phyloP scores from a whole-genome alignment of 2,329 filamentous ascomycete species.

The Fusarium sp. region DNA sequence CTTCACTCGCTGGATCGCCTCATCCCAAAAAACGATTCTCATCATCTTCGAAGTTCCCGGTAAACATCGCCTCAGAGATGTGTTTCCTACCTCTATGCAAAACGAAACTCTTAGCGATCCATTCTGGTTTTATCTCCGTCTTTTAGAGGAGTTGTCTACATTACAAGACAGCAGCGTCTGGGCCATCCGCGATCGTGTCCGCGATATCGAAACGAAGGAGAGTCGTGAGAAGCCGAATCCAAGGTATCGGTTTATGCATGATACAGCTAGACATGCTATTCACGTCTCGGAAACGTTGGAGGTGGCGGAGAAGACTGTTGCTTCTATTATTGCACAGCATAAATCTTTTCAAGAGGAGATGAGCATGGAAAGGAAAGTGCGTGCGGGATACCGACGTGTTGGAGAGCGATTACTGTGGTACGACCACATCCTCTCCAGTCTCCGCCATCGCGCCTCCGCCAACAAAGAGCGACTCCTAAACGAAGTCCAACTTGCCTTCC shows the following conservation, averaged over 20 bases:
- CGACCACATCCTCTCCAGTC: constrained; percentile 49
- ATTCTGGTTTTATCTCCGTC: constrained; percentile 22
- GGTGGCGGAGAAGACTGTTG: constrained; percentile 48
- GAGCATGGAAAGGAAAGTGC: background rate
- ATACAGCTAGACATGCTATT: constrained; percentile 57
- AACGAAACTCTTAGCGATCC: constrained; percentile 12
- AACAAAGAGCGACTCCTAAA: constrained; percentile 61
- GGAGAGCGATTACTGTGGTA: constrained; percentile 49
- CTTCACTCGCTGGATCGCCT: constrained; percentile 21
- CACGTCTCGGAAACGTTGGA: constrained; percentile 58
- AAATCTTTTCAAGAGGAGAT: constrained; percentile 17
- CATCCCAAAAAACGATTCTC: constrained; percentile 18
- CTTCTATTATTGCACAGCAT: constrained; percentile 50
- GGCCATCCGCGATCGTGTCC: constrained; percentile 51
- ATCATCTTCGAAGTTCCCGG: constrained; percentile 18
- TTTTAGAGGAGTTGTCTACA: background rate
- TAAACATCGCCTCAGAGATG: background rate
- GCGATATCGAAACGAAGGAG: constrained; percentile 47
- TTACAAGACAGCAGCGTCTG: constrained; percentile 50
- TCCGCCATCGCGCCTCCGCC: constrained; percentile 51
- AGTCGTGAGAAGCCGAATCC: constrained; percentile 43
- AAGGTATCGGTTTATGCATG: constrained; percentile 53
- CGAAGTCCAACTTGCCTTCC: constrained; percentile 65
- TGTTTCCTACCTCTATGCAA: background rate
- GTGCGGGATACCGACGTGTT: constrained; percentile 33